These are phyloP conservation scores for Lupinus albus DNA, from an alignment of 306 rosid genomes.

Conservation along the genomic window DNA sequence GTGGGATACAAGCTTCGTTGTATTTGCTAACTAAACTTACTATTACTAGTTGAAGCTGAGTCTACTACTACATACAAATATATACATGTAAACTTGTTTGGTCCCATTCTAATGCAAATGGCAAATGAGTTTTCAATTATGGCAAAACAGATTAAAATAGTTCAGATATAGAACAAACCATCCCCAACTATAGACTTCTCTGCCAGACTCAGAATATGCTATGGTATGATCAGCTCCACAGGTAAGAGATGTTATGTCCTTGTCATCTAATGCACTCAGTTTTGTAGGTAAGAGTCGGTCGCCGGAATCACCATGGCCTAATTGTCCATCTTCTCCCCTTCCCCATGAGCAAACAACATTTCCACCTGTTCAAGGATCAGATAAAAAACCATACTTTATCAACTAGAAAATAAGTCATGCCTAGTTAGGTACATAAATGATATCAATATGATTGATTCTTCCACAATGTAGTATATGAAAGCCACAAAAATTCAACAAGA, in stretches of 20 bases:
- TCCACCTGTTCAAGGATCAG: slow-evolving; percentile 61
- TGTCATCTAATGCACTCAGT: slow-evolving; percentile 74
- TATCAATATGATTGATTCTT: not conserved
- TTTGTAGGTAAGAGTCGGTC: slow-evolving; percentile 74
- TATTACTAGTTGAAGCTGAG: slow-evolving; percentile 17
- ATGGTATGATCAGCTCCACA: slow-evolving; percentile 95
- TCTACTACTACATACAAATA: slow-evolving; percentile 21
- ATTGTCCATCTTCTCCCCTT: slow-evolving; percentile 95
- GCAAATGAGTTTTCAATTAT: slow-evolving; percentile 24
- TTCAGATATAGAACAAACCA: slow-evolving; percentile 60
- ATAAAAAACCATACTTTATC: not conserved
- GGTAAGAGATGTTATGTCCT: slow-evolving; percentile 64
- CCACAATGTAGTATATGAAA: not conserved
- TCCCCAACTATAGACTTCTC: slow-evolving; percentile 88
- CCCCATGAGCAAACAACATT: slow-evolving; percentile 96
- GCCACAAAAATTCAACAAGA: not conserved
- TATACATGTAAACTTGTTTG: not conserved
- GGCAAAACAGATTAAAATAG: not conserved
- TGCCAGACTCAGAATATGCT: slow-evolving; percentile 63
- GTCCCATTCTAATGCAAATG: slow-evolving; percentile 22
- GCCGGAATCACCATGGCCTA: slow-evolving; percentile 90
- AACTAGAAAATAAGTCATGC: not conserved
- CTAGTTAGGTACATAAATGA: not conserved
- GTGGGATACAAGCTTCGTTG: no score
- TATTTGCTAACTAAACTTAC: not conserved